Evolutionary conservation across 495 filamentous ascomycete genomes (phyloP), one percentile per base, ranked within the genome.

Genomic region (Melanomma pulvis-pyrius): DNA sequence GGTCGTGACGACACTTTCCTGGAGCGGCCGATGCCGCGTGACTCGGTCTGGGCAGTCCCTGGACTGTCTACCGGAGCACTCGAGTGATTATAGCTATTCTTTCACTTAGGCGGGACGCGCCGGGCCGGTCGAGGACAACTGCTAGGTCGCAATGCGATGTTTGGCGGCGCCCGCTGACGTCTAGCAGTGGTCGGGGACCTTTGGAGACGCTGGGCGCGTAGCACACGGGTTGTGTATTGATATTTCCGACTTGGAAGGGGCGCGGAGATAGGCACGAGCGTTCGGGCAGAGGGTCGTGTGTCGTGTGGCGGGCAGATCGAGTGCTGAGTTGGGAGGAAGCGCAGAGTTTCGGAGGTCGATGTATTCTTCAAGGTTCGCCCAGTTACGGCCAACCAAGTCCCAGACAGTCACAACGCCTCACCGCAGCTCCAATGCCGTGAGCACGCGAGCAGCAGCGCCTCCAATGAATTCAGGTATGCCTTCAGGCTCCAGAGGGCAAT

Each of bases 11-110:
- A 39, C 59, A 59, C 39, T 32, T 15, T 32, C 30, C 60, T 28
- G 41, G 24, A 7, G 26, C 13, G 22, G 21, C 12, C 47, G 60
- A 34, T 50, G 24, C 49, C 55, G 57, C 47, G 63, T 64, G 63
- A 71, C 68, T 64, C 60, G 63, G 52, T 48, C 28, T 21, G 11
- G 25, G 24, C 21, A 24, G 56, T 30, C 39, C 41, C n/a, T 21
- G 24, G 36, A 6, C 56, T 29, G 24, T 29, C 22, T 39, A 48
- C 56, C 39, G 26, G 11, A 44, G 26, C 13, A 22, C 5, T 59
- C 56, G 28, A 29, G 32, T 39, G 30, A 21, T 2, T 7, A 12
- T 24, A 49, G 21, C 3, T 2, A 13, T 19, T 22, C 17, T n/a
- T 59, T 59, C 39, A 59, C 56, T 48, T 49, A 59, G 15, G 56